Conservation (phyloP, 768 basidiomycete species). For the Kwoniella sp. region DNA sequence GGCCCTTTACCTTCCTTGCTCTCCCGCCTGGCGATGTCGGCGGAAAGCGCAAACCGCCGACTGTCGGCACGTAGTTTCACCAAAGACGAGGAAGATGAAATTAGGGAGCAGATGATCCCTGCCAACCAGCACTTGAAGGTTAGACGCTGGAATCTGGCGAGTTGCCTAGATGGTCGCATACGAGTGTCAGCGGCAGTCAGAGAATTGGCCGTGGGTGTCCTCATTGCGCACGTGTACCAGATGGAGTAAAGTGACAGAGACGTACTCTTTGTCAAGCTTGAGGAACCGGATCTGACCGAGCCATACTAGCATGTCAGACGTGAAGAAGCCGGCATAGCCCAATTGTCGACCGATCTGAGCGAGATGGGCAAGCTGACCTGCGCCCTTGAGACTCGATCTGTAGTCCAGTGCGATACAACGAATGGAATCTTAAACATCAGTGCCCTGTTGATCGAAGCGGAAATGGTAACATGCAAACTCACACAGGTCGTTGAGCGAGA, state of each 20-base stretch:
- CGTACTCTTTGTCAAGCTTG: constrained; percentile 47
- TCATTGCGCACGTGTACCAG: background rate
- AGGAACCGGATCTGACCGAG: constrained; percentile 61
- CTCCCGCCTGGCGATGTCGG: constrained; percentile 39
- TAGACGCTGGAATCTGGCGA: constrained; percentile 65
- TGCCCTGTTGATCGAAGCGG: no score
- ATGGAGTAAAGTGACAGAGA: constrained; percentile 2
- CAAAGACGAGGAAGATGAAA: constrained; percentile 55
- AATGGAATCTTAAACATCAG: background rate
- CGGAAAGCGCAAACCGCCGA: constrained; percentile 37
- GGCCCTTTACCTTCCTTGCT: constrained; percentile 33
- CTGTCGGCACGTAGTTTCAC: constrained; percentile 51
- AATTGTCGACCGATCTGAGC: constrained; percentile 80
- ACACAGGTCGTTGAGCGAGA: constrained; percentile 59
- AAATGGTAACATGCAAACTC: constrained; percentile 11
- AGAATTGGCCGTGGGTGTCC: background rate
- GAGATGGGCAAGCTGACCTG: constrained; percentile 66
- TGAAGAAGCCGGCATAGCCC: constrained; percentile 82
- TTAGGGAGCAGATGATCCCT: constrained; percentile 79
- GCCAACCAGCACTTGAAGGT: constrained; percentile 86
- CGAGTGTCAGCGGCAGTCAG: no score
- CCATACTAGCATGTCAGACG: constrained; percentile 83
- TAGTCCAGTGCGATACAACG: background rate
- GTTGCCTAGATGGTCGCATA: constrained; percentile 70
- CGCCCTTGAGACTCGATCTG: constrained; percentile 28